These are phyloP conservation scores for Nakazawaea peltata DNA, from an alignment of 805 yeast species.

Conservation along the genomic window DNA sequence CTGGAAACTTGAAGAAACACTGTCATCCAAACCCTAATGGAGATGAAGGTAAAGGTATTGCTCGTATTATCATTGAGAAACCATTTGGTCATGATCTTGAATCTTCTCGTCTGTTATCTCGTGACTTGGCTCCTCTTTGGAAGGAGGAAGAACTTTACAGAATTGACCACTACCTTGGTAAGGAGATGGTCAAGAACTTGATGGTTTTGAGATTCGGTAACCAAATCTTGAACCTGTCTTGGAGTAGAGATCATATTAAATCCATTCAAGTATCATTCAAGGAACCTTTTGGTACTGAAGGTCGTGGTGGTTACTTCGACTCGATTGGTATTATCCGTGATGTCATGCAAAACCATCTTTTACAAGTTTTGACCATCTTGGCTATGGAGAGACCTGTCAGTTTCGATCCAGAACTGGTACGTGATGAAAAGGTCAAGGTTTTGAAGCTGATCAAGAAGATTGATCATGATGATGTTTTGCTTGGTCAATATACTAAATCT, in stretches of 20 bases:
- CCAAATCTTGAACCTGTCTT: slow-evolving; percentile 76
- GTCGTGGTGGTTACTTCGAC: slow-evolving; percentile 98
- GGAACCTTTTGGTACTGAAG: slow-evolving; percentile 98
- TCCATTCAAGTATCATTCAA: slow-evolving; percentile 87
- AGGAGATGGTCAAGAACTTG: slow-evolving; percentile 95
- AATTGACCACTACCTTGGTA: slow-evolving; percentile 96
- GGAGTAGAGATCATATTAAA: slow-evolving; percentile 76
- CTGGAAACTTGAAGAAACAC: slow-evolving; percentile 58
- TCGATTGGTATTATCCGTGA: slow-evolving; percentile 92
- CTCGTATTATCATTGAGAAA: slow-evolving; percentile 88
- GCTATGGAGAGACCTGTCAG: slow-evolving; percentile 95
- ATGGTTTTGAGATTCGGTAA: slow-evolving; percentile 87
- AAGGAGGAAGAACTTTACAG: slow-evolving; percentile 87
- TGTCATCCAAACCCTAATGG: slow-evolving; percentile 46
- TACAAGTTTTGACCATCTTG: slow-evolving; percentile 84
- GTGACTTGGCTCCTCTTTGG: slow-evolving; percentile 75
- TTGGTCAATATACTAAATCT: slow-evolving; percentile 85
- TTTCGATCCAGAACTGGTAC: slow-evolving; percentile 85
- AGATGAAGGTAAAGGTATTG: slow-evolving; percentile 52
- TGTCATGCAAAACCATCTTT: slow-evolving; percentile 95
- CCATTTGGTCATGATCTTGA: slow-evolving; percentile 93
- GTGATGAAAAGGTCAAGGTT: slow-evolving; percentile 95
- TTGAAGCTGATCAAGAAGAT: slow-evolving; percentile 73
- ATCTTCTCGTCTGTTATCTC: slow-evolving; percentile 70
- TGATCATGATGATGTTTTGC: slow-evolving; percentile 53